A percentile compares a stretch with the other conserved stretches of the same genome.
These are phyloP conservation scores for Aspergillus uvarum DNA, from an alignment of 2,329 filamentous ascomycete genomes.

Conservation along the genomic window DNA sequence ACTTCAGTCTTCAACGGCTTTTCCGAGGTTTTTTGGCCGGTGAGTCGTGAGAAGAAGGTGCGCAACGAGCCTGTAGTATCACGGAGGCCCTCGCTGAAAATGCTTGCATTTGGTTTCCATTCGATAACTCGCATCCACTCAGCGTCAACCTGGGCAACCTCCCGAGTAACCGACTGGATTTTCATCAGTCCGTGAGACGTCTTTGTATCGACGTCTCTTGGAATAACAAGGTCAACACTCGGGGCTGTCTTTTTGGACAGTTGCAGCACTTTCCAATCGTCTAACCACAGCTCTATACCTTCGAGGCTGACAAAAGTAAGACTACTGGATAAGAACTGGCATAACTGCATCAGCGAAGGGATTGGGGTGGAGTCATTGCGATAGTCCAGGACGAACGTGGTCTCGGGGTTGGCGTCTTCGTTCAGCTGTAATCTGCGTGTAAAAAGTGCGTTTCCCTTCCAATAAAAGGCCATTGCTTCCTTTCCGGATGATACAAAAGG, in stretches of 20 bases:
- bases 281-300: constrained; percentile 83
- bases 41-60: constrained; percentile 78
- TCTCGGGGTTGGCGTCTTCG: constrained; percentile 65
- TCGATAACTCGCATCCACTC: constrained; percentile 83
- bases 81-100: constrained; percentile 39
- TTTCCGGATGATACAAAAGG: constrained; percentile 92
- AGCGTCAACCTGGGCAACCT: constrained; percentile 89
- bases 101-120: constrained; percentile 65
- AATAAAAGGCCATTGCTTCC: constrained; percentile 97
- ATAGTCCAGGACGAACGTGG: constrained; percentile 93
- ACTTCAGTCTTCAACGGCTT: constrained; percentile 47
- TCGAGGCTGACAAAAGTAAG: constrained; percentile 91
- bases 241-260: constrained; percentile 85
- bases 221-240: constrained; percentile 68
- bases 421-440: constrained; percentile 80
- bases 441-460: constrained; percentile 97
- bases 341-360: constrained; percentile 79
- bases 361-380: constrained; percentile 83
- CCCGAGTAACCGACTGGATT: constrained; percentile 74
- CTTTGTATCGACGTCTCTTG: constrained; percentile 73
- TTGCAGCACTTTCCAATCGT: constrained; percentile 77
- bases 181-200: constrained; percentile 90
- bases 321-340: constrained; percentile 91
- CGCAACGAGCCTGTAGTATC: constrained; percentile 62
- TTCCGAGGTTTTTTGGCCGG: constrained; percentile 54